These are phyloP conservation scores for Sclerospora graminicola DNA, from an alignment of 352 stramenopile species.

Conservation along the genomic window DNA sequence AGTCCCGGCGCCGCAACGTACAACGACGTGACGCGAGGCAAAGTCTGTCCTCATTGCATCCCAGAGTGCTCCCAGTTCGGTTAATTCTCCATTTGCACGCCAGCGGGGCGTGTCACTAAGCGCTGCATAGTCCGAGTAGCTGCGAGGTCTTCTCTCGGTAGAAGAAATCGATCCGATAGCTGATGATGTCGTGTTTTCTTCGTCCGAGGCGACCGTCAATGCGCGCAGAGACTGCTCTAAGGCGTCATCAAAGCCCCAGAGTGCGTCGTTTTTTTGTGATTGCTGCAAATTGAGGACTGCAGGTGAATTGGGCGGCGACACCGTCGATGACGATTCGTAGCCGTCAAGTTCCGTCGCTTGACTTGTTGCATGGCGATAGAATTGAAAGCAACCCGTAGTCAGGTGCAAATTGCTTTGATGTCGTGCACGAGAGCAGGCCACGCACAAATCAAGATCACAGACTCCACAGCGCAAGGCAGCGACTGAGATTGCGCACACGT, in stretches of 20 bases:
- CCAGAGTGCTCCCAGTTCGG: slow-evolving; percentile 32
- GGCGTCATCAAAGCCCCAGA: slow-evolving; percentile 21
- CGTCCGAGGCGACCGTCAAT: slow-evolving; percentile 24
- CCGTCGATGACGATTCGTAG: slow-evolving; percentile 19
- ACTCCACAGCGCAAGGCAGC: slow-evolving; percentile 30
- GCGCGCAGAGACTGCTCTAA: slow-evolving; percentile 40
- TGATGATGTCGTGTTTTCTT: not conserved
- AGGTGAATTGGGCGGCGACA: slow-evolving; percentile 16
- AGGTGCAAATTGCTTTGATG: slow-evolving; percentile 33
- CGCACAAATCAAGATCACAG: slow-evolving; percentile 44
- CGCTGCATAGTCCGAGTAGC: slow-evolving; percentile 60
- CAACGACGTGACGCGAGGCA: slow-evolving; percentile 54
- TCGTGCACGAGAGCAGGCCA: slow-evolving; percentile 29
- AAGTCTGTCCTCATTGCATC: slow-evolving; percentile 43
- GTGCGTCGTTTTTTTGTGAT: slow-evolving; percentile 11
- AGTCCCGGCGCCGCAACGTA: slow-evolving; percentile 26
- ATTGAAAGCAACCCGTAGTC: slow-evolving; percentile 20
- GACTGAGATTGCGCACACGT: slow-evolving; percentile 24
- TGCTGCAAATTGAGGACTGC: not conserved
- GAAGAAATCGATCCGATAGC: not conserved
- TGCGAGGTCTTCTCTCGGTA: slow-evolving; percentile 29
- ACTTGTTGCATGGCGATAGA: slow-evolving; percentile 5
- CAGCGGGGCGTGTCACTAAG: slow-evolving; percentile 18
- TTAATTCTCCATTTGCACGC: slow-evolving; percentile 8
- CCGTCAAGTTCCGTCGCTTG: not conserved